Evolutionary conservation across 2,329 filamentous ascomycete species (phyloP).

Genomic region (Endothia cerciana): DNA sequence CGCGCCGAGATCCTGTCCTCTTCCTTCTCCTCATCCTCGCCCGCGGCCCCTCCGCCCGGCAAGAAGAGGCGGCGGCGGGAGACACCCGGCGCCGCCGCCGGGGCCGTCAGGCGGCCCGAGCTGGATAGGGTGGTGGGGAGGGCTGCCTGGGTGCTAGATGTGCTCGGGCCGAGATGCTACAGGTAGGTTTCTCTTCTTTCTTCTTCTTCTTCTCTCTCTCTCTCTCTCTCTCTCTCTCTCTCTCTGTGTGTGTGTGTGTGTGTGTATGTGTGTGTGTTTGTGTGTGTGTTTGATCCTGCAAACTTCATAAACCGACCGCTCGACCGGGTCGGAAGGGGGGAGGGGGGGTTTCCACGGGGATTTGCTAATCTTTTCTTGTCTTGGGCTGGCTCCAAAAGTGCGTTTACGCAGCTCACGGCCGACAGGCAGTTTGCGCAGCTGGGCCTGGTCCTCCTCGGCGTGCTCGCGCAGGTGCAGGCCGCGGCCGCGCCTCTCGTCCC

Average conservation of each 20-base stretch:
- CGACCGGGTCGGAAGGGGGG: no score
- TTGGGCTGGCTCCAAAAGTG: no score
- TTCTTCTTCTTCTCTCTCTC: background rate
- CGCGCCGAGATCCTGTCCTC: conserved; percentile 18
- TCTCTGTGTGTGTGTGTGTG: no score
- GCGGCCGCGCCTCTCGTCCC: conserved; percentile 45
- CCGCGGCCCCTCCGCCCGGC: conserved; percentile 20
- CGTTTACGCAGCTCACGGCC: conserved; percentile 71
- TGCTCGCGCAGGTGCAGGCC: conserved; percentile 62
- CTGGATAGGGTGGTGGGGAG: conserved; percentile 30
- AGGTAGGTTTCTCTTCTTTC: conserved; percentile 42
- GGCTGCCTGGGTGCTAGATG: conserved; percentile 45
- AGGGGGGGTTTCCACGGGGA: no score
- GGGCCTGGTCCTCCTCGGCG: conserved; percentile 69
- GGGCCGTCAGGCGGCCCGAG: conserved; percentile 17
- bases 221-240: background rate
- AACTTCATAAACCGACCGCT: no score
- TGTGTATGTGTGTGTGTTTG: no score
- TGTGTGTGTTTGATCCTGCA: no score
- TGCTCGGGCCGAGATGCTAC: conserved; percentile 48
- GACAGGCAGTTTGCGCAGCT: conserved; percentile 75
- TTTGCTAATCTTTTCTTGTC: no score
- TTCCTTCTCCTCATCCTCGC: conserved; percentile 19
- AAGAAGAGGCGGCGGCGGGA: conserved; percentile 16
- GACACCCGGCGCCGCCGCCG: background rate